Conservation (phyloP, 2,329 filamentous ascomycete species). For the Alternaria longipes region DNA sequence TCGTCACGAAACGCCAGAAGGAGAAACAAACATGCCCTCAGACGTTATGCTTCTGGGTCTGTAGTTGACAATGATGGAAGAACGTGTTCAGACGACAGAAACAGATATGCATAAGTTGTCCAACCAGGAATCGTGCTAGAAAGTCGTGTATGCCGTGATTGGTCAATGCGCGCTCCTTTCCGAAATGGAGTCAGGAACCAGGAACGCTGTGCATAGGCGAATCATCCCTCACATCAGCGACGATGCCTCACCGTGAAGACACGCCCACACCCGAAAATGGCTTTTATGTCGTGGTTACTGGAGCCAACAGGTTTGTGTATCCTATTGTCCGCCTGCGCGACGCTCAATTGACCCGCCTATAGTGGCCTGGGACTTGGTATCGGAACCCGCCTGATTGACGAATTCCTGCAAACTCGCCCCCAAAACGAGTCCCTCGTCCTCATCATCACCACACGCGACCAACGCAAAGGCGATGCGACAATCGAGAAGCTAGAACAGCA, state of each 20-base stretch:
- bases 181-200: slow-evolving; percentile 25
- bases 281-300: slow-evolving; percentile 76
- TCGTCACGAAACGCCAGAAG: no score
- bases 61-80: not conserved
- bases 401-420: slow-evolving; percentile 78
- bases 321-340: no score
- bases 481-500: slow-evolving; percentile 70
- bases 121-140: not conserved
- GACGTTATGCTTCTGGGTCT: not conserved
- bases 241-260: slow-evolving; percentile 33
- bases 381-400: slow-evolving; percentile 85
- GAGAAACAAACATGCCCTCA: no score
- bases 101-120: not conserved
- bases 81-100: not conserved
- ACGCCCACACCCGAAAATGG: slow-evolving; percentile 42
- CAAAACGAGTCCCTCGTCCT: slow-evolving; percentile 76
- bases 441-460: slow-evolving; percentile 82
- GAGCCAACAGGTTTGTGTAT: slow-evolving; percentile 77
- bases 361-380: slow-evolving; percentile 90
- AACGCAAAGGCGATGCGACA: slow-evolving; percentile 77
- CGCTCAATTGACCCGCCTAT: slow-evolving; percentile 41
- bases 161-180: slow-evolving; percentile 5
- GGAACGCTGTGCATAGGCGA: slow-evolving; percentile 4
- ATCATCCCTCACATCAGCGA: not conserved
- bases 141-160: slow-evolving; percentile 18